Evolutionary conservation across 305 asterid genomes (phyloP).

Genomic region (Solanum hybrid): DNA sequence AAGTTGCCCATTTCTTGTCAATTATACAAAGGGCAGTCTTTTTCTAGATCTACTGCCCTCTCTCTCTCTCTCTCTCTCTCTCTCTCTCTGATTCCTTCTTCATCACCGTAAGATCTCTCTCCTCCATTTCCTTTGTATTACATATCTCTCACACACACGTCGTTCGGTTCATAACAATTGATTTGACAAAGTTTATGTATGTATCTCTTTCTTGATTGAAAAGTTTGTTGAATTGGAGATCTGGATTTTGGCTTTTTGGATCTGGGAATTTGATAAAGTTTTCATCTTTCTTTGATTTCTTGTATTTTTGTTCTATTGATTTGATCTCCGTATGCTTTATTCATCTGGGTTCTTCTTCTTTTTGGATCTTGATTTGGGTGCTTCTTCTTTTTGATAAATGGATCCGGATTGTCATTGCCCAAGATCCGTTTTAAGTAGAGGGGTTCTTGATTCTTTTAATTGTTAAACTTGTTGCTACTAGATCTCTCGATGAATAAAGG

Average conservation of each 20-base stretch:
- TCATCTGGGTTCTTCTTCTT: background rate
- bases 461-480: background rate
- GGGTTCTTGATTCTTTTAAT: background rate
- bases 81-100: background rate
- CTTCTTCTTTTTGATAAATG: background rate
- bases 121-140: background rate
- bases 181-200: background rate
- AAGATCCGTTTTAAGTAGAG: background rate
- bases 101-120: slow-evolving; percentile 6
- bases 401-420: background rate
- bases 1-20: background rate
- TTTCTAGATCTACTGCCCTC: slow-evolving; percentile 23
- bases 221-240: slow-evolving; percentile 10
- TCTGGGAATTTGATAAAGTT: background rate
- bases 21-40: slow-evolving; percentile 20
- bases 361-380: background rate
- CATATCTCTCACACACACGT: background rate
- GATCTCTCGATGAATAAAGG: background rate
- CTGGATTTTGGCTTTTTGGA: slow-evolving; percentile 6
- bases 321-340: background rate
- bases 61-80: background rate
- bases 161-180: background rate
- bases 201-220: background rate
- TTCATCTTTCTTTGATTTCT: background rate
- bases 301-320: background rate